A percentile compares a stretch with the other conserved stretches of the same genome.
Conservation (phyloP, 1,284 basidiomycete genomes). For the Irpex sp. region DNA sequence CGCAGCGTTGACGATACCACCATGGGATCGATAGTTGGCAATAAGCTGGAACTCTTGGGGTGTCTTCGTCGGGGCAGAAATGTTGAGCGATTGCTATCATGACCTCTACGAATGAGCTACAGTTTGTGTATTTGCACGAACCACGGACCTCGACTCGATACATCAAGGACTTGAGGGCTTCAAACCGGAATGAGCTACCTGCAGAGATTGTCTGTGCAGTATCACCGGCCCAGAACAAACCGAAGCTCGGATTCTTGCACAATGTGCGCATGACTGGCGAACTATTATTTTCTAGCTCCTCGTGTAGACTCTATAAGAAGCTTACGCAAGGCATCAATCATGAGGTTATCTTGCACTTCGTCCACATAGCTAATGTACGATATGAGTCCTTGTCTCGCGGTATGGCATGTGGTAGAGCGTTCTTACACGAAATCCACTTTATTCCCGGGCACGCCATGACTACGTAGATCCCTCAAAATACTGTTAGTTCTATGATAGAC, state of each 20-base stretch:
- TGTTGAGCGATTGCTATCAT: background rate
- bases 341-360: conserved; percentile 68
- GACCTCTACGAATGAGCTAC: background rate
- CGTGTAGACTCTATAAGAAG: background rate
- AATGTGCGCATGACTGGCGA: conserved; percentile 53
- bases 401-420: background rate
- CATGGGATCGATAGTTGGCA: conserved; percentile 69
- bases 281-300: background rate
- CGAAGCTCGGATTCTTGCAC: conserved; percentile 55
- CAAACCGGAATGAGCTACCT: conserved; percentile 69
- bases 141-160: conserved; percentile 51
- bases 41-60: conserved; percentile 58
- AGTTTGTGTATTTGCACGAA: background rate
- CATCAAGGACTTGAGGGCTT: conserved; percentile 67
- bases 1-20: conserved; percentile 61
- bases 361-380: conserved; percentile 54
- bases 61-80: conserved; percentile 10
- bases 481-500: conserved; percentile 40
- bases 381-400: background rate
- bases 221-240: conserved; percentile 77
- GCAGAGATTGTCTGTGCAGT: conserved; percentile 75
- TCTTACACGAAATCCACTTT: conserved; percentile 58
- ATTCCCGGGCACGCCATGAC: conserved; percentile 33
- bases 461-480: conserved; percentile 39
- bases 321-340: conserved; percentile 62